Conservation (phyloP, 371 early-diverging fungal genomes). For the Mortierella sp. region DNA sequence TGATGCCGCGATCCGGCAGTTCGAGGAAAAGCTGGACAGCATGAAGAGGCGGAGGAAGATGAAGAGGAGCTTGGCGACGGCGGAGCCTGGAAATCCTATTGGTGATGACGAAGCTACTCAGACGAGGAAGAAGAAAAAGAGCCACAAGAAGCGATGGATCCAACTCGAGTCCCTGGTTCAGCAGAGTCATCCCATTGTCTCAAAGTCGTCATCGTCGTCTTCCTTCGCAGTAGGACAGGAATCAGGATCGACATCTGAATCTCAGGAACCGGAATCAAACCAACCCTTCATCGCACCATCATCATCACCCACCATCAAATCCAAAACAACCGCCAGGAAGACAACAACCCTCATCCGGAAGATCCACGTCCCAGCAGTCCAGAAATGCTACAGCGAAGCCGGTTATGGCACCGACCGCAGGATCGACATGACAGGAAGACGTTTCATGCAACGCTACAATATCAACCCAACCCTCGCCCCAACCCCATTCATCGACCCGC, state of each 20-base stretch:
- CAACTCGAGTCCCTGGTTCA: constrained; percentile 21
- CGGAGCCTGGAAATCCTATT: background rate
- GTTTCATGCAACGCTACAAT: constrained; percentile 43
- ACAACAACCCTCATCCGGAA: background rate
- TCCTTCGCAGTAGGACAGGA: too few relatives aligned
- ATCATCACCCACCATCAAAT: background rate
- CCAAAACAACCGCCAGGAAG: background rate
- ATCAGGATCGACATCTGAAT: background rate
- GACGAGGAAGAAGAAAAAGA: background rate
- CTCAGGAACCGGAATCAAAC: background rate
- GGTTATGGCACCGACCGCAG: constrained; percentile 43
- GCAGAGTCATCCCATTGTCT: background rate
- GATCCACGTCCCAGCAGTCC: constrained; percentile 21
- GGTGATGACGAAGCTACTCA: background rate
- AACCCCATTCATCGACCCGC: constrained; percentile 43
- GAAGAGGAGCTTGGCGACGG: background rate
- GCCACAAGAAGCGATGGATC: constrained; percentile 28
- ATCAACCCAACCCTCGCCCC: constrained; percentile 32
- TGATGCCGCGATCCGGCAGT: background rate
- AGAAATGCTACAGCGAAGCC: constrained; percentile 41
- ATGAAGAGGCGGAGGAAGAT: background rate
- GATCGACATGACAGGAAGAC: constrained; percentile 46
- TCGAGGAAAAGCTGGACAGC: background rate
- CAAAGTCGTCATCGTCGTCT: too few relatives aligned
- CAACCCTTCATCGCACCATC: background rate